Percentiles rank a stretch among this genome's conserved stretches.
Evolutionary conservation across 2,329 filamentous ascomycete genomes (phyloP).

Genomic region (Chaetomium strumarium): DNA sequence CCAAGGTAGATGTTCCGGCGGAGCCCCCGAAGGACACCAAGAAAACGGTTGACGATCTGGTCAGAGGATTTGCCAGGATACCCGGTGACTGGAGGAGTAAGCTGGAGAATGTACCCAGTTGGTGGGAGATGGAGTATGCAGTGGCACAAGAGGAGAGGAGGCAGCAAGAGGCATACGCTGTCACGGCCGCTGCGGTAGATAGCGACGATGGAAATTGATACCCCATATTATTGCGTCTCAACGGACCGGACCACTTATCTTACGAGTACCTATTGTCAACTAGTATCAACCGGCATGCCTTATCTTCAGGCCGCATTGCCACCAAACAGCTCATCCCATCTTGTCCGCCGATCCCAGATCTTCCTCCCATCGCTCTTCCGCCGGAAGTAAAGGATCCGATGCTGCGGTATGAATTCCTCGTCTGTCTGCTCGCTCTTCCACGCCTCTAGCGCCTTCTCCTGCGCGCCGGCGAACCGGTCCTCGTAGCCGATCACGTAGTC

Average conservation of each 20-base stretch:
- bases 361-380: slow-evolving; percentile 43
- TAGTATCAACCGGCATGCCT: not conserved
- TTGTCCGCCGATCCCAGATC: slow-evolving; percentile 53
- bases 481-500: slow-evolving; percentile 57
- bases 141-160: not conserved
- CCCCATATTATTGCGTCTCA: not conserved
- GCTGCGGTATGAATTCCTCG: slow-evolving; percentile 62
- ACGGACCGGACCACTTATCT: too few relatives aligned
- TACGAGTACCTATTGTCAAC: not conserved
- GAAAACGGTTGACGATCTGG: slow-evolving; percentile 23
- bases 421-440: slow-evolving; percentile 60
- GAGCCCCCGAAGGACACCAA: slow-evolving; percentile 25
- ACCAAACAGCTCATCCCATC: slow-evolving; percentile 52
- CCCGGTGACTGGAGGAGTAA: slow-evolving; percentile 36
- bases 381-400: slow-evolving; percentile 57
- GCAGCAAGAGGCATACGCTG: not conserved
- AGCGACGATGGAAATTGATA: slow-evolving; percentile 7
- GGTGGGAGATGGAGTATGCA: slow-evolving; percentile 37
- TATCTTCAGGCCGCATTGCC: slow-evolving; percentile 37
- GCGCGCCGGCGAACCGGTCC: slow-evolving; percentile 51
- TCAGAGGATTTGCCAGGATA: slow-evolving; percentile 30
- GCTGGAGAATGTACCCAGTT: slow-evolving; percentile 31
- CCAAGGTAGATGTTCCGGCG: slow-evolving; percentile 28
- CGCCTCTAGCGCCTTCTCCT: slow-evolving; percentile 46
- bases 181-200: not conserved